phyloP scores from a whole-genome alignment of 78 protist genomes.

The Abeoforma whisleri region DNA sequence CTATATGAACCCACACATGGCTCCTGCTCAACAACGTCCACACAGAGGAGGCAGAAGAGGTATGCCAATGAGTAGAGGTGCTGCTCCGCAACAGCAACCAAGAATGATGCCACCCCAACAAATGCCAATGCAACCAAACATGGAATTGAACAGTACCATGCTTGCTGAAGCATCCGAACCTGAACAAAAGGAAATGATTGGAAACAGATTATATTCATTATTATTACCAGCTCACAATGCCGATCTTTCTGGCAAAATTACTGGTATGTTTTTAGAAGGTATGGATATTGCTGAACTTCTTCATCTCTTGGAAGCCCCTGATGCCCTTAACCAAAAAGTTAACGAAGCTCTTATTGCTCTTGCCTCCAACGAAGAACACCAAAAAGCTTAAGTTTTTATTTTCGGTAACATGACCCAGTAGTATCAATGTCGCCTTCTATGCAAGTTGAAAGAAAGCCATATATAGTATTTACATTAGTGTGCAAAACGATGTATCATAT shows the following conservation, averaged over 20 bases:
- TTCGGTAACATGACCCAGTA: too few species aligned
- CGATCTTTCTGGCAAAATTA: constrained; percentile 72
- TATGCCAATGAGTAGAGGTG: background rate
- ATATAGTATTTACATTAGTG: too few species aligned
- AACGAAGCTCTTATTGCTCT: constrained; percentile 71
- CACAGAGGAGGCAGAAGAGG: background rate
- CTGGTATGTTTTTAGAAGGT: constrained; percentile 85
- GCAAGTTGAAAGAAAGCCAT: too few species aligned
- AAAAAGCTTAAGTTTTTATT: too few species aligned
- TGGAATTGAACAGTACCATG: constrained; percentile 20
- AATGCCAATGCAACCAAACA: background rate
- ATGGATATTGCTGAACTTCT: constrained; percentile 79
- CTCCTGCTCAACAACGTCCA: background rate
- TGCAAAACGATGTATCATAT: too few species aligned
- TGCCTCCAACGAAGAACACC: constrained; percentile 45
- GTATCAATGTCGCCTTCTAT: too few species aligned
- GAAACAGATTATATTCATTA: constrained; percentile 68
- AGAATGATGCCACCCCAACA: too few species aligned
- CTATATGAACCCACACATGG: background rate
- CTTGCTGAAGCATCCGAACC: constrained; percentile 30
- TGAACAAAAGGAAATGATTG: constrained; percentile 52
- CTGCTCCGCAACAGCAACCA: background rate
- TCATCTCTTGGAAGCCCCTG: constrained; percentile 57
- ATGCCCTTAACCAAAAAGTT: constrained; percentile 53
- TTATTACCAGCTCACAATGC: constrained; percentile 49